phyloP scores from a whole-genome alignment of 1,284 basidiomycete species.

The Ganoderma sinense region DNA sequence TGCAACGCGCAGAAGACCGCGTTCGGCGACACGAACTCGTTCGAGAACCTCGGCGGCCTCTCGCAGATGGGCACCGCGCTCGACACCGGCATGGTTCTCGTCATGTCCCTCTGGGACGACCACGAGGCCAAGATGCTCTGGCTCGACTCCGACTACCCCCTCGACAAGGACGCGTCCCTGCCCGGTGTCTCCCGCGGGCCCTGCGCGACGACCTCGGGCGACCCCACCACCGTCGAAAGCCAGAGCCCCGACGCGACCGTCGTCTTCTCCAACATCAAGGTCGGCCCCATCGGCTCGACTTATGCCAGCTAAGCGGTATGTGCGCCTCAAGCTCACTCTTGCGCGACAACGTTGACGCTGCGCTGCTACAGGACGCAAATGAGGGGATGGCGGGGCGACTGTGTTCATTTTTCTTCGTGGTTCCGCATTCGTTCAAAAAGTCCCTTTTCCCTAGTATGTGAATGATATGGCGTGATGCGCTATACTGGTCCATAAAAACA shows the following conservation, averaged over 20 bases:
- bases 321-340: background rate
- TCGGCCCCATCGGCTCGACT: slow-evolving; percentile 61
- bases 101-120: slow-evolving; percentile 65
- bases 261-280: slow-evolving; percentile 64
- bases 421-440: slow-evolving; percentile 5
- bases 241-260: slow-evolving; percentile 49
- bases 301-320: slow-evolving; percentile 31
- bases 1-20: slow-evolving; percentile 47
- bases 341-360: background rate
- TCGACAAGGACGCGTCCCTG: slow-evolving; percentile 43
- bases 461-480: background rate
- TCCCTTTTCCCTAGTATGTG: background rate
- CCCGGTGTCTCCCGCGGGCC: slow-evolving; percentile 62
- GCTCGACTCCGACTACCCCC: slow-evolving; percentile 65
- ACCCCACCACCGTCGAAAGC: slow-evolving; percentile 54
- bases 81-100: slow-evolving; percentile 60
- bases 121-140: slow-evolving; percentile 64
- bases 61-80: slow-evolving; percentile 52
- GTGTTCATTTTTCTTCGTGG: background rate
- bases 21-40: slow-evolving; percentile 47
- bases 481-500: background rate
- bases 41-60: slow-evolving; percentile 46
- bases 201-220: slow-evolving; percentile 56
- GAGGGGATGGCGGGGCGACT: background rate
- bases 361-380: background rate